These are phyloP conservation scores for Diatrype stigma DNA, from an alignment of 2,329 filamentous ascomycete genomes.

Conservation along the genomic window DNA sequence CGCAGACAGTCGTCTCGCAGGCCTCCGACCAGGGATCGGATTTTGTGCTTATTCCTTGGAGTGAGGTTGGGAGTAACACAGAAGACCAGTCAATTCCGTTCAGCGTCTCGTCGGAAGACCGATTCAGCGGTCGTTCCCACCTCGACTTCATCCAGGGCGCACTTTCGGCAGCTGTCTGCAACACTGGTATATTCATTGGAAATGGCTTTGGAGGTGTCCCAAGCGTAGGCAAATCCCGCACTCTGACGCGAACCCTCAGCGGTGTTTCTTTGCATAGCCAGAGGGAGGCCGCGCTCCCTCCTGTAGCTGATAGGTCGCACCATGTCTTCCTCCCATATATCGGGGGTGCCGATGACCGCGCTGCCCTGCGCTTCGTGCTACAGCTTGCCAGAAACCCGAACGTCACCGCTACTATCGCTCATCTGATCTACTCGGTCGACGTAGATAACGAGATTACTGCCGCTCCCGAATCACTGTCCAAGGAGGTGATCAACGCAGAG, in stretches of 20 bases:
- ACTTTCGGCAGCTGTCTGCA: slow-evolving; percentile 59
- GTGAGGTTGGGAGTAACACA: slow-evolving; percentile 69
- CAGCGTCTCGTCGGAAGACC: slow-evolving; percentile 47
- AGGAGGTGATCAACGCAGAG: slow-evolving; percentile 24
- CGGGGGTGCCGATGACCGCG: slow-evolving; percentile 75
- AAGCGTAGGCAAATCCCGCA: slow-evolving; percentile 26
- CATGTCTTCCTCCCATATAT: slow-evolving; percentile 87
- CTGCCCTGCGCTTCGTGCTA: slow-evolving; percentile 74
- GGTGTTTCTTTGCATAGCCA: slow-evolving; percentile 56
- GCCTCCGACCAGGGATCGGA: slow-evolving; percentile 68
- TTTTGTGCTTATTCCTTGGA: slow-evolving; percentile 84
- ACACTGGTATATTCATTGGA: slow-evolving; percentile 77
- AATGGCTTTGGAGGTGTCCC: slow-evolving; percentile 44
- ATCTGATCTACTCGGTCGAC: slow-evolving; percentile 41
- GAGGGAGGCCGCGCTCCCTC: slow-evolving; percentile 52
- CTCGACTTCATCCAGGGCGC: slow-evolving; percentile 68
- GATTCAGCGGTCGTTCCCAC: slow-evolving; percentile 61
- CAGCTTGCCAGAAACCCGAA: slow-evolving; percentile 77
- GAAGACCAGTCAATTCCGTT: slow-evolving; percentile 53
- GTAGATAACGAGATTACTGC: slow-evolving; percentile 22
- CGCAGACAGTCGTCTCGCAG: slow-evolving; percentile 69
- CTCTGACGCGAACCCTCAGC: slow-evolving; percentile 47
- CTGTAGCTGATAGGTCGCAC: slow-evolving; percentile 65
- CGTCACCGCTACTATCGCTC: slow-evolving; percentile 72
- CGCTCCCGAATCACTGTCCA: slow-evolving; percentile 14